Conservation (phyloP, 106 monocot genomes). For the Amphibolis antarctica region DNA sequence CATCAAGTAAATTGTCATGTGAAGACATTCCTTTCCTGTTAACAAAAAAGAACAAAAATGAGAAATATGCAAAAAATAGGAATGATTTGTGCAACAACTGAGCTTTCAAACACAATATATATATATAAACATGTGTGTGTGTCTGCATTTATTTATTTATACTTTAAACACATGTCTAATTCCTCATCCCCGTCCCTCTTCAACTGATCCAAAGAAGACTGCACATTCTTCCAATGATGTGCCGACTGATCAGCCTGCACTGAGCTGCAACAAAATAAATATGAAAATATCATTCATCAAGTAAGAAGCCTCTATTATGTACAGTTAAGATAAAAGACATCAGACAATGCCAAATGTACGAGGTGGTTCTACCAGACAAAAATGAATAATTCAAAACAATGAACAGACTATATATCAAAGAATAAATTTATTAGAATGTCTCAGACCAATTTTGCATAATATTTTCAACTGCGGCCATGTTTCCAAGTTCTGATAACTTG, state of each 20-base stretch:
- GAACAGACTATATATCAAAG: too few species aligned
- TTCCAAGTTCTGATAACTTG: constrained; percentile 13
- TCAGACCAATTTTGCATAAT: constrained; percentile 32
- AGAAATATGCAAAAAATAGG: background rate
- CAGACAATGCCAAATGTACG: too few species aligned
- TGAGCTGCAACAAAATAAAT: constrained; percentile 22
- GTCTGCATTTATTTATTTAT: constrained; percentile 4
- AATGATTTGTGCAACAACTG: background rate
- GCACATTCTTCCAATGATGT: constrained; percentile 27
- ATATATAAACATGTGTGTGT: background rate
- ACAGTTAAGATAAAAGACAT: too few species aligned
- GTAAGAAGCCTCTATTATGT: too few species aligned
- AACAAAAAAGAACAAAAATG: background rate
- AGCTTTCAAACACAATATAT: background rate
- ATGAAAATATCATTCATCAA: background rate
- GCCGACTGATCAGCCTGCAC: constrained; percentile 33
- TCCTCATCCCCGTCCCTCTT: constrained; percentile 24
- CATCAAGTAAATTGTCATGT: constrained; percentile 18
- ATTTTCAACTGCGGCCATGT: constrained; percentile 20
- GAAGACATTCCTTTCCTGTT: constrained; percentile 28
- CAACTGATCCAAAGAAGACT: constrained; percentile 26
- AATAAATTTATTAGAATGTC: background rate
- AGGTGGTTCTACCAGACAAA: too few species aligned
- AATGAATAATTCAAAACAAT: too few species aligned
- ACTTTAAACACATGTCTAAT: constrained; percentile 27